Percentiles rank a stretch among this genome's conserved stretches.
These are phyloP conservation scores for Trypanosoma melophagium DNA, from an alignment of 208 protist species.

Conservation along the genomic window DNA sequence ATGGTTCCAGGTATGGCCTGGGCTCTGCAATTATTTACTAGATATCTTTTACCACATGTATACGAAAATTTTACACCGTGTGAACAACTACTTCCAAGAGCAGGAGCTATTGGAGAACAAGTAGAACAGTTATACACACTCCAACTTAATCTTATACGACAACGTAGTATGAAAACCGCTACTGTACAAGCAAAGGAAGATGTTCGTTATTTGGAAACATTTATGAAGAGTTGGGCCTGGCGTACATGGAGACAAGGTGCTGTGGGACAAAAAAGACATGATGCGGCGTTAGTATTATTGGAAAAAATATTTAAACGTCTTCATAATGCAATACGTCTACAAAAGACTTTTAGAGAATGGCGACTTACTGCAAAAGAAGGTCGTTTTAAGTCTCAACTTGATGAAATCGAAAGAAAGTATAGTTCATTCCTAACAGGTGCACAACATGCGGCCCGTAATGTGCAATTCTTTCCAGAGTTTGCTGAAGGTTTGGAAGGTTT, in stretches of 20 bases:
- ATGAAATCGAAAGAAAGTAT: constrained; percentile 52
- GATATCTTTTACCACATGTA: constrained; percentile 77
- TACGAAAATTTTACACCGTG: constrained; percentile 61
- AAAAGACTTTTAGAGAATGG: constrained; percentile 56
- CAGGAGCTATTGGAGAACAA: constrained; percentile 70
- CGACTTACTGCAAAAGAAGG: constrained; percentile 38
- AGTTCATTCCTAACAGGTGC: constrained; percentile 49
- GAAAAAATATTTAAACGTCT: constrained; percentile 31
- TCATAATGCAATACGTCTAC: constrained; percentile 31
- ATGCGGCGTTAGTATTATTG: constrained; percentile 15
- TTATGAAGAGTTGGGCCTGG: constrained; percentile 71
- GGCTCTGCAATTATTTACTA: constrained; percentile 57
- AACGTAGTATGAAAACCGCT: constrained; percentile 27
- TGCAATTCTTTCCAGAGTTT: constrained; percentile 34
- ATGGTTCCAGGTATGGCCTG: constrained; percentile 56
- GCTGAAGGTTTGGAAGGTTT: neutral
- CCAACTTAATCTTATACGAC: constrained; percentile 43
- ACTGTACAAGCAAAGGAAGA: constrained; percentile 53
- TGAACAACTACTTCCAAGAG: constrained; percentile 36
- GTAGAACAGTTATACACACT: constrained; percentile 61
- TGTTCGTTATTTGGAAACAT: constrained; percentile 53
- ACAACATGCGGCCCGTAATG: constrained; percentile 28
- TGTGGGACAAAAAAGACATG: constrained; percentile 15
- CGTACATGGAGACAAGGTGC: constrained; percentile 62
- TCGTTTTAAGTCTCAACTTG: constrained; percentile 21